Evolutionary conservation across 1,284 basidiomycete genomes (phyloP), one percentile per base, ranked within the genome.

Genomic region (Heterobasidion occidentale): DNA sequence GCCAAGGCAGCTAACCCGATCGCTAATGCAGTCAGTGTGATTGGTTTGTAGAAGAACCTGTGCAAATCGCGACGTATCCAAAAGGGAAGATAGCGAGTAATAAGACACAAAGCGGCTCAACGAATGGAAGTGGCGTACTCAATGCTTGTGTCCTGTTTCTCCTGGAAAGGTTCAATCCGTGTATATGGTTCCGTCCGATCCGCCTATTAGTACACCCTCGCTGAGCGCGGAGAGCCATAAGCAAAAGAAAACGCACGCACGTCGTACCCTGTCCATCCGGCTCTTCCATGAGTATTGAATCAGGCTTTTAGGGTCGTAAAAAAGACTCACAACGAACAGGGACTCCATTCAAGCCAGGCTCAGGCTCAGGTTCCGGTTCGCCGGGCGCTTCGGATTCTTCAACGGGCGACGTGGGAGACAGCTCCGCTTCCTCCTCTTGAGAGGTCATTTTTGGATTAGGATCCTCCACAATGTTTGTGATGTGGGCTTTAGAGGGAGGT

Each of bases 1-100:
- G 86, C 87, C 56, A 92, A 73, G 9, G 84, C 73, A 36, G 81
- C 72, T 58, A 92, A 72, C 8, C 83, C 86, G 52, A 77, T 66
- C 5, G 83, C 75, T 45, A 92, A 78, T 20, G 86, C 81, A 9
- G 87, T 83, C 52, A 92, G 71, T 0, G 90, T 92, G 46, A 89
- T 73, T 2, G 89, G 90, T 59, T 87, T 89, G 72, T 88, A 92
- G 68, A 92, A 89, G 71, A 91, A 92, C 64, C 88, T 90, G 57
- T 12, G 54, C 55, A 58, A 42, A 38, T 2, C 19, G 19, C 19
- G 19, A 44, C 27, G 52, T 49, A 36, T 19, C 27, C 33, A 35
- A 44, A 55, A 46, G 56, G 61, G 53, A 47, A 48, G 51, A 48
- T 45, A 33, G 19, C 2, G 19, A 2, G 19, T 19, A 19, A 19